Evolutionary conservation across 2,329 filamentous ascomycete species (phyloP).

Genomic region (Exophiala oligosperma): DNA sequence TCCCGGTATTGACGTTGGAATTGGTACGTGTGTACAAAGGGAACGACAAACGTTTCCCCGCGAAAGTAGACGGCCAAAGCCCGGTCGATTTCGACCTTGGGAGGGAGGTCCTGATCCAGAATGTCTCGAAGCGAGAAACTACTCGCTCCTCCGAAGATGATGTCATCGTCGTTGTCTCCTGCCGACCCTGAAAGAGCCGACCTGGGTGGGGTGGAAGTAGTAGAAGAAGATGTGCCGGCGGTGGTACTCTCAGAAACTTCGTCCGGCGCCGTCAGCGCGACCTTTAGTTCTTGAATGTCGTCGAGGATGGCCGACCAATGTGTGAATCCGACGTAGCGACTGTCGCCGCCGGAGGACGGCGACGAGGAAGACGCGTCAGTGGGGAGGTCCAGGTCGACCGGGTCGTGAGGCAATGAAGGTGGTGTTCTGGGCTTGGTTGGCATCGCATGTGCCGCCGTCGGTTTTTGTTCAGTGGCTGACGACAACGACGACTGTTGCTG

Average conservation of each 20-base stretch:
- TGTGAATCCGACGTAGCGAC: slow-evolving; percentile 38
- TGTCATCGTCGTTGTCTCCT: not conserved
- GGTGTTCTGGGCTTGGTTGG: slow-evolving; percentile 2
- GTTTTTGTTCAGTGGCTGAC: not conserved
- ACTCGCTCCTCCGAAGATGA: slow-evolving; percentile 16
- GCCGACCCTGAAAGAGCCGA: not conserved
- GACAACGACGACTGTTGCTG: too few species aligned
- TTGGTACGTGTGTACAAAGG: slow-evolving; percentile 18
- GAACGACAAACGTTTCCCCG: slow-evolving; percentile 21
- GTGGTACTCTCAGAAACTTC: not conserved
- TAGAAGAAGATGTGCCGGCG: too few species aligned
- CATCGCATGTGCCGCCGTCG: not conserved
- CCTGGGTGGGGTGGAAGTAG: not conserved
- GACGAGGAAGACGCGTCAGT: not conserved
- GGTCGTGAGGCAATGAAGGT: not conserved
- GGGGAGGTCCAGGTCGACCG: not conserved
- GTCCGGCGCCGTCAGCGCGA: not conserved
- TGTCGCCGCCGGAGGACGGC: not conserved
- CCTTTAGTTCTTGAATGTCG: slow-evolving; percentile 28
- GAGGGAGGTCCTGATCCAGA: slow-evolving; percentile 15
- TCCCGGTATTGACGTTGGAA: slow-evolving; percentile 47
- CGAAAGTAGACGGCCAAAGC: slow-evolving; percentile 21
- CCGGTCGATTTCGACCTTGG: slow-evolving; percentile 18
- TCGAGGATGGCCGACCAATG: slow-evolving; percentile 45
- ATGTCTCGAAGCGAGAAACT: slow-evolving; percentile 15